Percentiles rank a stretch among this genome's conserved stretches.
Evolutionary conservation across 2,329 filamentous ascomycete species (phyloP).

Genomic region (Ascocoryne sarcoides): DNA sequence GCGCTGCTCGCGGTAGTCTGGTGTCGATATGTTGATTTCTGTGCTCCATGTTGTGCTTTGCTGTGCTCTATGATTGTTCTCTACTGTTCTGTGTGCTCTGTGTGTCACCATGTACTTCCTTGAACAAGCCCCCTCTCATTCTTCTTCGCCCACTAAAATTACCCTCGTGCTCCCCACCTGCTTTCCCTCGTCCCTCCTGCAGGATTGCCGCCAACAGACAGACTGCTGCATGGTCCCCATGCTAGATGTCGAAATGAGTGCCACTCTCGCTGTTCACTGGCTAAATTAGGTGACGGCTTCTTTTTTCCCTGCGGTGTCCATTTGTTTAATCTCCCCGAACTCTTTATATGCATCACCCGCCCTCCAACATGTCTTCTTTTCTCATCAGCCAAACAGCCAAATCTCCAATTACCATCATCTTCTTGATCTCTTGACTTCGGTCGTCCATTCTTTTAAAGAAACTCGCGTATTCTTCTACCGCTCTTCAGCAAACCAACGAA

Average conservation of each 20-base stretch:
- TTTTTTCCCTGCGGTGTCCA: constrained; percentile 3
- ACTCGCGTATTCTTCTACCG: constrained; percentile 10
- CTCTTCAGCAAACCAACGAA: constrained; percentile 18
- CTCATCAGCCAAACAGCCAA: constrained; percentile 20
- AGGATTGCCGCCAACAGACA: constrained; percentile 8
- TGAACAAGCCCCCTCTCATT: background rate
- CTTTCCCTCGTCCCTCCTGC: background rate
- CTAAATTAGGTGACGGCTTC: constrained; percentile 5
- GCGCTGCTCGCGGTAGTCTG: too few relatives aligned
- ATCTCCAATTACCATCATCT: constrained; percentile 15
- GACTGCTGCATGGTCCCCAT: background rate
- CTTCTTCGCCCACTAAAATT: background rate
- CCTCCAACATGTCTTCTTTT: constrained; percentile 6
- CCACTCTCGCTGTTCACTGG: background rate
- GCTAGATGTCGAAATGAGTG: constrained; percentile 2
- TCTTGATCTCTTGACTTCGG: constrained; percentile 24
- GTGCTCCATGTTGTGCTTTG: too few relatives aligned
- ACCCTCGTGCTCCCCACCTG: background rate
- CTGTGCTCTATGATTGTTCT: too few relatives aligned
- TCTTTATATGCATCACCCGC: constrained; percentile 14
- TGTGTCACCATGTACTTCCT: too few relatives aligned
- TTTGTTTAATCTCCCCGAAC: constrained; percentile 13
- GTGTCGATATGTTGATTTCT: too few relatives aligned
- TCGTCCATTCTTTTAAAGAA: constrained; percentile 29
- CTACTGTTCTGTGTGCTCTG: too few relatives aligned